phyloP scores from a whole-genome alignment of 495 filamentous ascomycete genomes.

The Letharia columbiana region DNA sequence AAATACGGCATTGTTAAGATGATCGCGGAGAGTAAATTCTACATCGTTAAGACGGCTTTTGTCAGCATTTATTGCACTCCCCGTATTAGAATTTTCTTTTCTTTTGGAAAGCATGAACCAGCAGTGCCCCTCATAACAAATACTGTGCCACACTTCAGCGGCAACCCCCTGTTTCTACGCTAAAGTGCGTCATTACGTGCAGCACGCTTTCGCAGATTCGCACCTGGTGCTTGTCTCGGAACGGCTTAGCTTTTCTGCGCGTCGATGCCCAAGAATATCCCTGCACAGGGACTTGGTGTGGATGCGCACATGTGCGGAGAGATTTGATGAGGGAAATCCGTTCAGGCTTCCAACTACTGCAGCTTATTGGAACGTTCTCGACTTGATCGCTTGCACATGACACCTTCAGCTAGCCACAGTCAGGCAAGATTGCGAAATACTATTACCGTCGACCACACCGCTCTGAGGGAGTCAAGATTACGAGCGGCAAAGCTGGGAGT shows the following conservation, averaged over 20 bases:
- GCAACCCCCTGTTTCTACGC: conserved; percentile 8
- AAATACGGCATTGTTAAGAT: neutral
- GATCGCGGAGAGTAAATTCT: neutral
- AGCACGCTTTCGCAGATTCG: conserved; percentile 14
- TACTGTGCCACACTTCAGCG: conserved; percentile 12
- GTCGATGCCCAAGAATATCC: conserved; percentile 17
- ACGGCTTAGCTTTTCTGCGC: conserved; percentile 4
- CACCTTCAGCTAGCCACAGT: conserved; percentile 13
- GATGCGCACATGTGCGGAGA: neutral
- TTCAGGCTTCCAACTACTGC: conserved; percentile 10
- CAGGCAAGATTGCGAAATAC: conserved; percentile 10
- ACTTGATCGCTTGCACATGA: conserved; percentile 7
- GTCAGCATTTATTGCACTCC: neutral
- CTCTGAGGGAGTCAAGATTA: conserved; percentile 7
- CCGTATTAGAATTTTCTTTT: neutral
- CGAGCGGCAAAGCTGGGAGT: conserved; percentile 15
- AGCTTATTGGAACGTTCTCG: conserved; percentile 3
- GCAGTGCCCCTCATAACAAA: neutral
- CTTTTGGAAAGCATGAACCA: neutral
- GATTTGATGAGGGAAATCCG: neutral
- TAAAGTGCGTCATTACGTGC: conserved; percentile 16
- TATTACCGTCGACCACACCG: neutral
- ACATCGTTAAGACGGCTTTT: neutral
- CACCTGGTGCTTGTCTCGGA: conserved; percentile 4
- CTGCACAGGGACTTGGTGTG: neutral